Evolutionary conservation across 768 basidiomycete genomes (phyloP), one percentile per base, ranked within the genome.

Genomic region (Hortiboletus campestris): DNA sequence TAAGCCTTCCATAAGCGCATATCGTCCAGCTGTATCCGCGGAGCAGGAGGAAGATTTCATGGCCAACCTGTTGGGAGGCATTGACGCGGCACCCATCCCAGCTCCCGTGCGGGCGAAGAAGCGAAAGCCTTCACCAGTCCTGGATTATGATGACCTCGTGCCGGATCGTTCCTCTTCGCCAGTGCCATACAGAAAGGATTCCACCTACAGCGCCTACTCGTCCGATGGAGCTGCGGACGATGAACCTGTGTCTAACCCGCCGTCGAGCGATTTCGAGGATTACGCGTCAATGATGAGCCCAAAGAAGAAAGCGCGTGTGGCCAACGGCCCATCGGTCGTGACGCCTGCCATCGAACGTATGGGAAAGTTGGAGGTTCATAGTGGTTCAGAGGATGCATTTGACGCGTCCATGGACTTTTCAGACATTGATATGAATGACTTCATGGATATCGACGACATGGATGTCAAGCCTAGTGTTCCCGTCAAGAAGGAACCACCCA

Each of bases 31-130:
- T 0, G 81, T 87, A 13, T 86, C 89, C 9, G 85, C 79, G 13
- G 88, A 86, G 49, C 84, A 94, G 63, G 97, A 98, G 69, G 78
- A 82, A 38, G 93, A 96, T 61, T 93, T 99, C 61, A 89, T 99
- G 91, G 82, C 84, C 0, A 82, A 80, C 36, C 72, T 99, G 1
- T 74, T 99, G 11, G 88, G 85, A 10, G 81, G 75, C 20, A 82
- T 96, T 70, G 91, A 91, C 56, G 71, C 74, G 6, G 65, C 74
- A 11, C 73, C 81, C 12, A 65, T 71, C 28, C 67, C 80, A 12
- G 60, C 74, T 4, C 70, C 71, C 3, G 53, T 53, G 28, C 73
- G 66, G 28, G 59, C 74, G n/a, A 82, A 82, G 51, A 91, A 91
- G 67, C 85, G 89, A 31, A 91, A 91, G 56, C 79, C 84, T 13